Base-by-base conservation (phyloP, 192 early-diverging fungal genomes). In the Rhizophagus clarus region DNA sequence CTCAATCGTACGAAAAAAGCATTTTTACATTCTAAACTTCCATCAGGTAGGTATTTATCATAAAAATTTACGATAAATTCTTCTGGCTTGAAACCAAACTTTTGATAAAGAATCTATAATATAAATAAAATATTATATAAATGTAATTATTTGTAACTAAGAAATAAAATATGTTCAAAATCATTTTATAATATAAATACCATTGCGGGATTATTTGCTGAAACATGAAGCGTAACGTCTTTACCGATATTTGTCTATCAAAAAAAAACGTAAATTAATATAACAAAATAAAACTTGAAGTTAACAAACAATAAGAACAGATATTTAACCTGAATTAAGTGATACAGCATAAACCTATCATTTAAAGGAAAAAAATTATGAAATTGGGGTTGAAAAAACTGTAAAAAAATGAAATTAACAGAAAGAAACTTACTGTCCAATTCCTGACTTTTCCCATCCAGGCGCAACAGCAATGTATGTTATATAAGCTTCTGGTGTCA, bases 21-120 rank as follows among this genome's bases (percentile, higher is more conserved):
- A 81, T 96, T 96, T 63, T 93, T 93, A 79, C 93, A 95, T 61
- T 88, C 89, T 10, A 81, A 73, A 82, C 93, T 95, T 24, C 91
- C 85, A 15, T 87, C 80, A 1, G 96, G 93, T 22, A 97, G 79
- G 82, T 97, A 97, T 82, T 95, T 91, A 83, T 95, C 92, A 84
- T 98, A 97, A 83, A 98, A 98, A 68, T 92, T 90, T 17, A 96
- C 91, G 67, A 95, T 88, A 83, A 95, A 98, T 78, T 95, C 91
- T 74, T 98, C 97, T 2, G 97, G 93, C 84, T 98, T 98, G 83
- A 97, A 98, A 15, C 97, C 96, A 83, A 96, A 90, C 80, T 90
- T 92, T 84, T 97, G 96, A 82, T 97, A 97, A 72, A 97, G 87
- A 47, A 97, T 89, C 91, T 92, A 69, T 26, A 20, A 61, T 11